These are phyloP conservation scores for Vitis riparia DNA, from an alignment of 164 flowering plant genomes.

Conservation along the genomic window DNA sequence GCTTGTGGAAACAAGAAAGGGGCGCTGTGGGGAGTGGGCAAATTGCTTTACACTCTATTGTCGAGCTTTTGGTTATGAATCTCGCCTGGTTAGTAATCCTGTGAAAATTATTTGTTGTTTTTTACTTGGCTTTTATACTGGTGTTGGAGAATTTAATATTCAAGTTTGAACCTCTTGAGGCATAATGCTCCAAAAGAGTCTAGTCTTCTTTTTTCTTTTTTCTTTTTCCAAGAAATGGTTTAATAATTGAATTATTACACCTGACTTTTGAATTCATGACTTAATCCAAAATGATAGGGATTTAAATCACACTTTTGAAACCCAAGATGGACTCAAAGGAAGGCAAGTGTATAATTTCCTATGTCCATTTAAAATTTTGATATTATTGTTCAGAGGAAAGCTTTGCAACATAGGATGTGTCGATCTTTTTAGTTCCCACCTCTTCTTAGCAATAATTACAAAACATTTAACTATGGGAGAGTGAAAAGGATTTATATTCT, in stretches of 20 bases:
- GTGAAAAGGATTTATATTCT: too few species aligned
- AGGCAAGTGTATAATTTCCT: too few species aligned
- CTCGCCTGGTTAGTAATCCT: constrained; percentile 72
- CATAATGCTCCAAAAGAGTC: background rate
- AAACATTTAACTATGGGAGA: too few species aligned
- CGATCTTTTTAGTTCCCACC: too few species aligned
- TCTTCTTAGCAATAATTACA: too few species aligned
- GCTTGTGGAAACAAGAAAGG: constrained; percentile 91
- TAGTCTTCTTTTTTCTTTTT: background rate
- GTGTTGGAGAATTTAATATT: background rate
- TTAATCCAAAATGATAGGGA: too few species aligned
- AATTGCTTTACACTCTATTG: constrained; percentile 97
- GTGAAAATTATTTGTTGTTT: background rate
- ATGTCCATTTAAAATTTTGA: too few species aligned
- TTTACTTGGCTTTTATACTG: background rate
- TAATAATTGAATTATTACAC: background rate
- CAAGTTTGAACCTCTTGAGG: background rate
- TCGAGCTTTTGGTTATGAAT: constrained; percentile 86
- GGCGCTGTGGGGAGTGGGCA: constrained; percentile 99
- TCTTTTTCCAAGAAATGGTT: background rate
- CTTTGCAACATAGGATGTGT: too few species aligned
- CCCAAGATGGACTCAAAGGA: too few species aligned
- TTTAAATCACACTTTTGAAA: too few species aligned
- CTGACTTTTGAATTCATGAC: too few species aligned
- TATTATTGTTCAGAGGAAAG: too few species aligned